Base-by-base conservation (phyloP, 768 basidiomycete genomes). In the Boletus sensibilis region DNA sequence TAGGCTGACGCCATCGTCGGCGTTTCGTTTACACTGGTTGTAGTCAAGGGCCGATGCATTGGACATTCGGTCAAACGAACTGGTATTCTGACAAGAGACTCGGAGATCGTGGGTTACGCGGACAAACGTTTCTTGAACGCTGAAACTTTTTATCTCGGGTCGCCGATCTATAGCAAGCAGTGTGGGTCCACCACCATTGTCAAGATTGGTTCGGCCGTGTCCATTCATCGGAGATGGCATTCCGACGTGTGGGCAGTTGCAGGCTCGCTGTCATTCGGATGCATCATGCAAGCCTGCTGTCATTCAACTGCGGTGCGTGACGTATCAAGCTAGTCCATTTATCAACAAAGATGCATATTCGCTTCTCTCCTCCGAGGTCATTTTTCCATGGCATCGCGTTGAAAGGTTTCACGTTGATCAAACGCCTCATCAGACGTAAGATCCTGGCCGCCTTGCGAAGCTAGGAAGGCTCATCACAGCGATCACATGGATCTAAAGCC, bases 351-450 rank as follows among this genome's bases (percentile, higher is more conserved):
- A 33, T 13, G 8, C 27, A 37, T 37, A 13, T 53, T 33, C 16
- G 29, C 52, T 40, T 54, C 51, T 33, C 27, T 31, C 20, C 34
- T 50, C 45, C 50, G 58, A 52, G 33, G 50, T 34, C 20, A 41
- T 34, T 39, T 49, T 12, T n/a, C 25, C 18, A 31, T 50, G 16
- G n/a, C 48, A 8, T 25, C 29, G 6, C 13, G n/a, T 27, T 50
- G 52, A 50, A 50, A 34, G 52, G 33, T 50, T 46, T 31, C n/a
- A 50, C 41, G 27, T 23, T 53, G 29, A 38, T 53, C 7, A 25
- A 59, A 39, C 41, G 45, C 33, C 38, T 25, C 56, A 37, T 50
- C 47, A 37, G 52, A 59, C 59, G 59, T 60, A 60, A 59, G 34
- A 38, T 45, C 4, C 0, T 52, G 23, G 56, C 50, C 18, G 23